Percentiles rank a stretch among this genome's conserved stretches.
phyloP scores from a whole-genome alignment of 176 grass and related monocot species.

The Urochloa ruziziensis region DNA sequence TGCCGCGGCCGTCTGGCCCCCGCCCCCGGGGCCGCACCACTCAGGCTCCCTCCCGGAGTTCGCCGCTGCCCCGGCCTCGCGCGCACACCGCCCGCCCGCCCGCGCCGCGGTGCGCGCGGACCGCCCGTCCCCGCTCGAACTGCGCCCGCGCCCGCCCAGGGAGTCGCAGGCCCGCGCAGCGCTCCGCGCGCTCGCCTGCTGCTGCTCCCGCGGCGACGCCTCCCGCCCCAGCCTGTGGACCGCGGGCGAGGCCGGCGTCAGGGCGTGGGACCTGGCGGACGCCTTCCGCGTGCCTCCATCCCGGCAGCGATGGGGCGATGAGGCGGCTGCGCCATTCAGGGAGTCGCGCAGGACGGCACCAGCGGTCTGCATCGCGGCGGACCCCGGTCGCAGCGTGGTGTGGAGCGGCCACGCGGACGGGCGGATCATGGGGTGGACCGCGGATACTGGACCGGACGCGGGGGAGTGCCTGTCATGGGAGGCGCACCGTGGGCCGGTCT shows the following conservation, averaged over 20 bases:
- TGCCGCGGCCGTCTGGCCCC: slow-evolving; percentile 35
- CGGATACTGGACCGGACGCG: slow-evolving; percentile 15
- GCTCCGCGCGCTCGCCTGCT: slow-evolving; percentile 58
- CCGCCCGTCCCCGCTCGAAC: slow-evolving; percentile 61
- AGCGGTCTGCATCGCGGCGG: slow-evolving; percentile 46
- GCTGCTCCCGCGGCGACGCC: background rate
- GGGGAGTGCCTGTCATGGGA: slow-evolving; percentile 59
- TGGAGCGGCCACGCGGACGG: slow-evolving; percentile 82
- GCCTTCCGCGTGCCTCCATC: slow-evolving; percentile 30
- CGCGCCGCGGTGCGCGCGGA: slow-evolving; percentile 31
- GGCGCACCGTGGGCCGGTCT: slow-evolving; percentile 53
- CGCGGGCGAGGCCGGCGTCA: slow-evolving; percentile 54
- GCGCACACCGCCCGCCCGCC: slow-evolving; percentile 32
- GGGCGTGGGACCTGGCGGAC: slow-evolving; percentile 59
- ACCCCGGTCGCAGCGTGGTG: slow-evolving; percentile 50
- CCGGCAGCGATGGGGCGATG: slow-evolving; percentile 54
- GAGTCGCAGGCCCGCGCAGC: slow-evolving; percentile 52
- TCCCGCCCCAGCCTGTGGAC: slow-evolving; percentile 50
- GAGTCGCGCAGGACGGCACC: slow-evolving; percentile 55
- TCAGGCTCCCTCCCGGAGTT: slow-evolving; percentile 61
- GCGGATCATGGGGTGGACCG: slow-evolving; percentile 57
- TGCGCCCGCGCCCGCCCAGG: slow-evolving; percentile 64
- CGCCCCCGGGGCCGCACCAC: slow-evolving; percentile 56
- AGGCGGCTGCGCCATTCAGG: slow-evolving; percentile 50
- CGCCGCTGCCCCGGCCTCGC: slow-evolving; percentile 1